Evolutionary conservation across 331 rosid species (phyloP).

Genomic region (Telfairia occidentalis): DNA sequence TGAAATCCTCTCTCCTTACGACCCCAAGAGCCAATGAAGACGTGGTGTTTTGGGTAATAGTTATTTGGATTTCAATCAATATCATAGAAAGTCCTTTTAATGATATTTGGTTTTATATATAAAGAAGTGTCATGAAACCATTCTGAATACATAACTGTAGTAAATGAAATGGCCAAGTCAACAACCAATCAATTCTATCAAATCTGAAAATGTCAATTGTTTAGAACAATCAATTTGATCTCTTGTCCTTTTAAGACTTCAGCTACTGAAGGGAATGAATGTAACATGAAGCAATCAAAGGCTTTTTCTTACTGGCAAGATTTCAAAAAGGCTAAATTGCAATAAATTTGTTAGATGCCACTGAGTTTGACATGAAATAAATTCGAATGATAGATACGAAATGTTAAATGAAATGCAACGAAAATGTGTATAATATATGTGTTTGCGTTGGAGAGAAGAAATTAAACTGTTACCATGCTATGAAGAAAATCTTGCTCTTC

Average conservation of each 20-base stretch:
- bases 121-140: neutral
- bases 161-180: neutral
- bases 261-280: too few species aligned
- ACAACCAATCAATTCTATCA: neutral
- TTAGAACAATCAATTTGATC: too few species aligned
- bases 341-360: neutral
- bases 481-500: constrained; percentile 93
- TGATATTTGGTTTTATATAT: neutral
- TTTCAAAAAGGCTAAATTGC: neutral
- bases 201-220: too few species aligned
- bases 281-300: too few species aligned
- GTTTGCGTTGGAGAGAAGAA: neutral
- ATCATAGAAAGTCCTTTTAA: neutral
- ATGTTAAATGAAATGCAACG: neutral
- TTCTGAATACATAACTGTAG: too few species aligned
- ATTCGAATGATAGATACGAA: neutral
- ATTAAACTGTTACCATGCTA: constrained; percentile 55
- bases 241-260: too few species aligned
- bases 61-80: neutral
- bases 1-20: neutral
- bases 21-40: neutral
- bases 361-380: neutral
- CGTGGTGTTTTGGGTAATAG: neutral
- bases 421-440: neutral
- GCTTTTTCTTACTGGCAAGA: neutral